Evolutionary conservation across 2,329 filamentous ascomycete species (phyloP).

Genomic region (Bipolaris oryzae): DNA sequence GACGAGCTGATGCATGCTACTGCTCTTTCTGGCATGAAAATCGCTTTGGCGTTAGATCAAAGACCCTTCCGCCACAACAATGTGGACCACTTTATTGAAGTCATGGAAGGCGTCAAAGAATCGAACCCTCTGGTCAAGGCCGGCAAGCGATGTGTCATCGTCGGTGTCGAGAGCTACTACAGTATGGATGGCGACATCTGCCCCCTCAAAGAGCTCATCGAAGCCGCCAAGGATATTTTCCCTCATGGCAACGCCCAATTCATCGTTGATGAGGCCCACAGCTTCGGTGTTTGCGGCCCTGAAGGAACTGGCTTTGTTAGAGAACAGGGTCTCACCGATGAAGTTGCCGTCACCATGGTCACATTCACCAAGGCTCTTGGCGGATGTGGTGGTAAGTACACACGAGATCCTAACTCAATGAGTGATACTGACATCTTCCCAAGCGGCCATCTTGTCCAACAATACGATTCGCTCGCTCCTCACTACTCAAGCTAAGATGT

Average conservation of each 20-base stretch:
- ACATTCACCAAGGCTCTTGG: conserved; percentile 37
- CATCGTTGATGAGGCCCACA: conserved; percentile 71
- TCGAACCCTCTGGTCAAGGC: conserved; percentile 25
- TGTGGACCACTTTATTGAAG: conserved; percentile 40
- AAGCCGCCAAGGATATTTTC: conserved; percentile 61
- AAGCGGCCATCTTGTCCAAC: conserved; percentile 25
- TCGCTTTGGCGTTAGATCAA: conserved; percentile 60
- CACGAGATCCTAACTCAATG: too few species aligned
- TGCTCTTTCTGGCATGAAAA: conserved; percentile 73
- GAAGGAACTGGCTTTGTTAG: conserved; percentile 62
- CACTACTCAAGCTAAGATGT: conserved; percentile 17
- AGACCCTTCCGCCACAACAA: conserved; percentile 64
- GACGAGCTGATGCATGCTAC: conserved; percentile 77
- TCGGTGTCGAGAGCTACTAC: conserved; percentile 55
- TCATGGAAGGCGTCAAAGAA: conserved; percentile 48
- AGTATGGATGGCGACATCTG: conserved; percentile 82
- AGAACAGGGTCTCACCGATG: conserved; percentile 31
- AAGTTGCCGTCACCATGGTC: conserved; percentile 35
- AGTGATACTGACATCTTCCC: not conserved
- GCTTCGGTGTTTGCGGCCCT: conserved; percentile 63
- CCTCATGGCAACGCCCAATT: conserved; percentile 65
- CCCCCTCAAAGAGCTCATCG: conserved; percentile 65
- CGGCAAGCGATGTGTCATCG: conserved; percentile 39
- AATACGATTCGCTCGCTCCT: conserved; percentile 11
- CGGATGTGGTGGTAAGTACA: conserved; percentile 32